These are phyloP conservation scores for Chlorella sp. DNA, from an alignment of 139 green algal genomes.

Conservation along the genomic window DNA sequence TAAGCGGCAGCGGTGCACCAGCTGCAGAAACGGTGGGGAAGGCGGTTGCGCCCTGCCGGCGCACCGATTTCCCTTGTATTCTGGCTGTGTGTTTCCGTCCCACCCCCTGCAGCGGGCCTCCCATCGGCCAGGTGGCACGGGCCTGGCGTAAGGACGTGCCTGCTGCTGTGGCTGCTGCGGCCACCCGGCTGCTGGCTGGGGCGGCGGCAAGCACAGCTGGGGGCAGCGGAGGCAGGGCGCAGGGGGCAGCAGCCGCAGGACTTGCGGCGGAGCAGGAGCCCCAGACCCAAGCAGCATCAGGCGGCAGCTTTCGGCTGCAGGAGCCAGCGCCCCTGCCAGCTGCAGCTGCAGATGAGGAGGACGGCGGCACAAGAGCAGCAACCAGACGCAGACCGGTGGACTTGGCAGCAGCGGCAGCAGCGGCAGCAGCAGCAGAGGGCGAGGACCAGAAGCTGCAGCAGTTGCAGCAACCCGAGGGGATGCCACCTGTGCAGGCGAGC, in stretches of 20 bases:
- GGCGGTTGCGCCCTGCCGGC: not conserved
- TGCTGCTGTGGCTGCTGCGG: slow-evolving; percentile 4
- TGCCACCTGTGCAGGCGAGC: not conserved
- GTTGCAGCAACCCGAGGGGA: too few relatives aligned
- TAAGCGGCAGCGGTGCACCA: too few relatives aligned
- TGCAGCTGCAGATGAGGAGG: not conserved
- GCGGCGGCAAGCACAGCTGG: slow-evolving; percentile 5
- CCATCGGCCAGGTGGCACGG: slow-evolving; percentile 48
- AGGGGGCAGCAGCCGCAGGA: not conserved
- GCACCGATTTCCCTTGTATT: not conserved
- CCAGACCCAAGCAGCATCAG: not conserved
- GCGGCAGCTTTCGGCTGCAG: not conserved
- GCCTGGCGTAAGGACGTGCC: not conserved
- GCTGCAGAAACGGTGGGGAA: not conserved
- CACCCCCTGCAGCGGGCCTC: slow-evolving; percentile 56
- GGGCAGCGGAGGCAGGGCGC: not conserved
- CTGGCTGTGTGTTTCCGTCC: not conserved
- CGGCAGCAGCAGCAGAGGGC: not conserved
- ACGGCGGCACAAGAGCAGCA: not conserved
- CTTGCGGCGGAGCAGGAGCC: not conserved
- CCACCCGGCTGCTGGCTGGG: slow-evolving; percentile 4
- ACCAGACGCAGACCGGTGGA: not conserved
- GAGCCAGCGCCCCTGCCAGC: not conserved
- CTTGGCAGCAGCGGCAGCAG: not conserved
- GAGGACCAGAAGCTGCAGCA: not conserved